These are phyloP conservation scores for Neodidymelliopsis sp. DNA, from an alignment of 2,329 filamentous ascomycete species.

Conservation along the genomic window DNA sequence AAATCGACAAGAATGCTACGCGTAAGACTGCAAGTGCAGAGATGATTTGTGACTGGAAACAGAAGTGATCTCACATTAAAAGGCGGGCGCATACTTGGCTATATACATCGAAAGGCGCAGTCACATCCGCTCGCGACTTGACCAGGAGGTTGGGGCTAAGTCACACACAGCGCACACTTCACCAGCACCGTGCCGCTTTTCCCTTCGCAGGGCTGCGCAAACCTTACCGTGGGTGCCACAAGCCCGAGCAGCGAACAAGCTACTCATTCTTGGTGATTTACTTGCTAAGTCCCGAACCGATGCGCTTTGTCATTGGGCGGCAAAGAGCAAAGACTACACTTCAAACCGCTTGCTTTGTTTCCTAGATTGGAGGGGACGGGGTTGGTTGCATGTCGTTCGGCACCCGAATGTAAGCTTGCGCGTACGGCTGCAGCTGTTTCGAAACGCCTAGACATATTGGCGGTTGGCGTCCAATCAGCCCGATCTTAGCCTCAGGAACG, in stretches of 20 bases:
- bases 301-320: conserved; percentile 13
- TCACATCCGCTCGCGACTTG: conserved; percentile 3
- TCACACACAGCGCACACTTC: conserved; percentile 7
- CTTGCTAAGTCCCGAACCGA: conserved; percentile 5
- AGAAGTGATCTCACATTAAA: neutral
- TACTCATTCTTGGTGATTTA: conserved; percentile 7
- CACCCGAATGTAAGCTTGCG: conserved; percentile 20
- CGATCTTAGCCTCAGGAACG: conserved; percentile 18
- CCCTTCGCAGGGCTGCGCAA: too few relatives aligned
- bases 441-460: conserved; percentile 30
- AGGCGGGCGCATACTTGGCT: conserved; percentile 11
- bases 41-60: conserved; percentile 3
- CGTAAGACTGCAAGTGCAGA: conserved; percentile 5
- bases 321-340: conserved; percentile 2
- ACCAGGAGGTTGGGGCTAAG: conserved; percentile 16
- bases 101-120: conserved; percentile 14
- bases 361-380: conserved; percentile 16
- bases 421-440: conserved; percentile 24
- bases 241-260: conserved; percentile 9
- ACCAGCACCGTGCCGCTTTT: conserved; percentile 8
- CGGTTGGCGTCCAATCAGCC: conserved; percentile 27
- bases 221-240: conserved; percentile 14
- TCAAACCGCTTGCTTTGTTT: conserved; percentile 15
- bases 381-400: conserved; percentile 20
- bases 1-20: conserved; percentile 6